Evolutionary conservation across 805 yeast species (phyloP).

Genomic region (Barnettozyma siamensis): DNA sequence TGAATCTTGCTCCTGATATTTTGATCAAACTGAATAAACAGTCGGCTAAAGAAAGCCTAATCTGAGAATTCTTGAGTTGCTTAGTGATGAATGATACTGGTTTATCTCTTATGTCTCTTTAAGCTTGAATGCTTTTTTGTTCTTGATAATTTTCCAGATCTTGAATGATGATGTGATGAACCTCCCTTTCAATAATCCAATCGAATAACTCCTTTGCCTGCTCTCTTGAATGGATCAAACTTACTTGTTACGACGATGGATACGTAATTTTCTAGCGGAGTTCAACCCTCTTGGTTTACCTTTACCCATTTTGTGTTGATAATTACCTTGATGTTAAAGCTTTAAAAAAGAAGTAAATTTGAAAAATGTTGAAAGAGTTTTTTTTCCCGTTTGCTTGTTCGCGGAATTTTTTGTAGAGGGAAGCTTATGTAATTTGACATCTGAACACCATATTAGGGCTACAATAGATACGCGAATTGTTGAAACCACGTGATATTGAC

Average conservation of each 20-base stretch:
- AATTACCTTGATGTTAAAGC: constrained; percentile 11
- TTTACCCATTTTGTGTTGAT: constrained; percentile 77
- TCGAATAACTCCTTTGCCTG: not conserved
- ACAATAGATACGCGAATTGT: no score
- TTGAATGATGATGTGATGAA: no score
- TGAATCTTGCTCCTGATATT: no score
- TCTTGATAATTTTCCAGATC: no score
- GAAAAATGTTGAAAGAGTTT: constrained; percentile 10
- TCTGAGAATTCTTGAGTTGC: no score
- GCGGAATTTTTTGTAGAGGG: not conserved
- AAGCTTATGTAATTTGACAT: not conserved
- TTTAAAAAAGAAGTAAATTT: constrained; percentile 3
- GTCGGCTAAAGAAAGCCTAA: no score
- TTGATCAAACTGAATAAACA: no score
- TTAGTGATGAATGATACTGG: no score
- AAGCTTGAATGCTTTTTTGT: no score
- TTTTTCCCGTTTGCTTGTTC: constrained; percentile 1
- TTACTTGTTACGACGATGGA: constrained; percentile 96
- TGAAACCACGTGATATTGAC: no score
- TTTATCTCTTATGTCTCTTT: no score
- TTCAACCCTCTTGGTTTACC: constrained; percentile 99
- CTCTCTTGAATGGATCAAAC: constrained; percentile 21
- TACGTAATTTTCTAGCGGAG: constrained; percentile 99
- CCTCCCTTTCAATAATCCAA: no score
- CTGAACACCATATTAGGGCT: not conserved